Evolutionary conservation across 2,329 filamentous ascomycete species (phyloP).

Genomic region (Cladosporium sp.): DNA sequence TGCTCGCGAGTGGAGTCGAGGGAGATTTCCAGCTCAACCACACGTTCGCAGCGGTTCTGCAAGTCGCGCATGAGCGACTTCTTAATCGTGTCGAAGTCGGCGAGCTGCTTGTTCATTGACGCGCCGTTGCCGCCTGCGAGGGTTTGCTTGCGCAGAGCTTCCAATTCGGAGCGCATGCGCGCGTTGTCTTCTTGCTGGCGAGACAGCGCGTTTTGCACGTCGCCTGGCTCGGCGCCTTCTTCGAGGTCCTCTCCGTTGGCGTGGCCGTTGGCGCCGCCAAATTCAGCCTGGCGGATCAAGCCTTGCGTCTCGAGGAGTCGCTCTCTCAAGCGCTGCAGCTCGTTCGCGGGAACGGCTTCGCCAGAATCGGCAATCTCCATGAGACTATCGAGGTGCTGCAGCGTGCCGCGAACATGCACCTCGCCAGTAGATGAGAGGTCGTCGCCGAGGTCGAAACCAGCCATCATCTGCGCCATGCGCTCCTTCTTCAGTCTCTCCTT

Average conservation of each 20-base stretch:
- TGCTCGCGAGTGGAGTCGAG: conserved; percentile 97
- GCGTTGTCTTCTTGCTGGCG: conserved; percentile 78
- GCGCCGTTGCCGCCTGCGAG: conserved; percentile 58
- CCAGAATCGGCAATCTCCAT: conserved; percentile 73
- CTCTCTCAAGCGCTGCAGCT: conserved; percentile 71
- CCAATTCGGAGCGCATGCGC: conserved; percentile 74
- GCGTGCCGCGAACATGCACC: conserved; percentile 74
- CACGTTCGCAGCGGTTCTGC: conserved; percentile 93
- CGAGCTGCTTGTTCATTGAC: conserved; percentile 96
- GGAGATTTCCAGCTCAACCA: conserved; percentile 96
- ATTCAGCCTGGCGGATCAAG: conserved; percentile 86
- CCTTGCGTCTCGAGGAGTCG: conserved; percentile 86
- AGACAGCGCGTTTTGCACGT: conserved; percentile 69
- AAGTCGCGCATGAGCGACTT: conserved; percentile 98
- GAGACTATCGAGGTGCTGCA: conserved; percentile 76
- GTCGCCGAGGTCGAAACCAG: conserved; percentile 88
- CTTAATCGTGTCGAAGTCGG: conserved; percentile 99
- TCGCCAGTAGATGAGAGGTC: conserved; percentile 95
- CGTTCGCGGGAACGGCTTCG: conserved; percentile 75
- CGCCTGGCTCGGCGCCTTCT: conserved; percentile 52
- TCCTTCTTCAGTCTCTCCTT: conserved; percentile 99
- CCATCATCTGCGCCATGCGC: conserved; percentile 99
- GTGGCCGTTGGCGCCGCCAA: conserved; percentile 68
- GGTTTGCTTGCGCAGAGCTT: conserved; percentile 71
- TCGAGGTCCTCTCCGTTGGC: conserved; percentile 51